A percentile compares a stretch with the other conserved stretches of the same genome.
These are phyloP conservation scores for Aspergillus tamarii DNA, from an alignment of 2,329 filamentous ascomycete genomes.

Conservation along the genomic window DNA sequence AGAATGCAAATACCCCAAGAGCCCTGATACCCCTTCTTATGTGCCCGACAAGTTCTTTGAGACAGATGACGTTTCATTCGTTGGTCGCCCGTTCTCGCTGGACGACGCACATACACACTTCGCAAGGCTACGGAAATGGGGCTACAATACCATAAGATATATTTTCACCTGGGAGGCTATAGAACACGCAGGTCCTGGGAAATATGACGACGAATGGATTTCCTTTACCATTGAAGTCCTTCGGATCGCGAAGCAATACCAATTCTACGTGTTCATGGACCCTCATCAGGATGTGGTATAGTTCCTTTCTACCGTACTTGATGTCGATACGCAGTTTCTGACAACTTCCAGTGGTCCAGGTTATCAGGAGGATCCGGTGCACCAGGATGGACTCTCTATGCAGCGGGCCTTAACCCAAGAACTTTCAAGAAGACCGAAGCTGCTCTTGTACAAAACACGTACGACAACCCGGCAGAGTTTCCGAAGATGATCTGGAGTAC, in stretches of 20 bases:
- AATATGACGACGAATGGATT: constrained; percentile 93
- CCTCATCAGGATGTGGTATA: constrained; percentile 94
- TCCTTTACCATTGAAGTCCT: constrained; percentile 85
- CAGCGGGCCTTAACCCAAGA: constrained; percentile 85
- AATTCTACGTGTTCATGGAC: constrained; percentile 98
- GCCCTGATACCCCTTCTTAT: constrained; percentile 81
- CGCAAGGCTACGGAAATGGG: constrained; percentile 79
- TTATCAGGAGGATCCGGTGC: constrained; percentile 94
- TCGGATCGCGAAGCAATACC: constrained; percentile 82
- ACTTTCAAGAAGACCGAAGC: constrained; percentile 86
- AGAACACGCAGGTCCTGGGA: constrained; percentile 85
- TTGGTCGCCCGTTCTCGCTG: constrained; percentile 78
- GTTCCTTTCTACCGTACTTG: constrained; percentile 24
- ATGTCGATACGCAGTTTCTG: constrained; percentile 26
- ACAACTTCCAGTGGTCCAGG: constrained; percentile 74
- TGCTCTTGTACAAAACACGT: constrained; percentile 93
- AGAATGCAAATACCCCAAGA: constrained; percentile 85
- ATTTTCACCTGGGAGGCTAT: constrained; percentile 99
- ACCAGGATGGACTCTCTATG: constrained; percentile 97
- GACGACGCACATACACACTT: constrained; percentile 87
- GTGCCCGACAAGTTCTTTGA: constrained; percentile 81
- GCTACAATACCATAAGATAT: constrained; percentile 96
- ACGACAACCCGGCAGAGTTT: constrained; percentile 78
- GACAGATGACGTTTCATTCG: constrained; percentile 87
- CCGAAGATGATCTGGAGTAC: constrained; percentile 99